Base-by-base conservation (phyloP, 768 basidiomycete genomes). In the Kwoniella europaea region DNA sequence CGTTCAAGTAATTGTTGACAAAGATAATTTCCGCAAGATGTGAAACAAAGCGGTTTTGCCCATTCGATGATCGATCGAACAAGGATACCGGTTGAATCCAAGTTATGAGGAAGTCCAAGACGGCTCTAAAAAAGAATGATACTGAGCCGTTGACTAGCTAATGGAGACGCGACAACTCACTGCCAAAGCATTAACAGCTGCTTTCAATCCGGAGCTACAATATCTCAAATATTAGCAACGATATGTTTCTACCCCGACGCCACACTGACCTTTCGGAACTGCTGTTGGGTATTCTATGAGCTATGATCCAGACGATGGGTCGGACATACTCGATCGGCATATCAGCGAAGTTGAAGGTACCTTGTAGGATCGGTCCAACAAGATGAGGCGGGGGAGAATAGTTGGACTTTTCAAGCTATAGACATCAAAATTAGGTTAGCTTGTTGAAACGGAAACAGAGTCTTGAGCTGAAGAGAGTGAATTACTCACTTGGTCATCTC, bases 11-110 rank as follows among this genome's bases (percentile, higher is more conserved):
- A 65, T 68, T 81, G 80, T 60, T 82, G 82, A 59, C 80, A 80
- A 44, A 82, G 80, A 60, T 81, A 82, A 68, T 81, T 82, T 5
- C 81, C 81, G 64, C 76, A 81, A 10, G 78, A 75, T 58, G 71
- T 76, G 64, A 63, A 78, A 65, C 75, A 80, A 46, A 79, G 75
- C 0, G 52, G 57, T 35, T 70, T 70, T 13, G 76, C 76, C 63
- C 62, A 75, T 62, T 78, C 76, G 42, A 75, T 73, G 65, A 80
- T 80, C 20, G 69, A 67, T n/a, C 62, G 53, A 44, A 71, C 74
- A 7, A 80, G 66, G 41, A 66, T 54, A 16, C 58, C 46, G 0
- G 67, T 60, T 2, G 65, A 63, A 16, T 73, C 60, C 20, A 44
- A 22, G 10, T 16, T 20, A 5, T 66, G 67, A 44, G 68, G 74